A percentile compares a stretch with the other conserved stretches of the same genome.
Conservation (phyloP, 495 filamentous ascomycete genomes). For the Barbatosphaeria neglecta region DNA sequence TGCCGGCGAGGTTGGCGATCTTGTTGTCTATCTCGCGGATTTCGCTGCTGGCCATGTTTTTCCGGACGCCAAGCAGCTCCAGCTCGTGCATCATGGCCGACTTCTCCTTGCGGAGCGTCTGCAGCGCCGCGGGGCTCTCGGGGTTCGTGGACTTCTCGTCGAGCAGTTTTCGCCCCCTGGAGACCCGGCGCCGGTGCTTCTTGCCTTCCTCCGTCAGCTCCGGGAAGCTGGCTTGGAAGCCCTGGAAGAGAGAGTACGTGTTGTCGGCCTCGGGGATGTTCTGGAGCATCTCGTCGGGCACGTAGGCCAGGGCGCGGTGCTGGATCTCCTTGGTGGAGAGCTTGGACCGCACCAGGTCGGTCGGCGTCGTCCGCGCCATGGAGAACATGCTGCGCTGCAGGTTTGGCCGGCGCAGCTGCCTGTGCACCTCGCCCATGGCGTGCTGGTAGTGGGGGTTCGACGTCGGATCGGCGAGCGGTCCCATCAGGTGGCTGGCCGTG, state of each 20-base stretch:
- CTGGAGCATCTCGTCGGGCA: conserved; percentile 80
- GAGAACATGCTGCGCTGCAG: conserved; percentile 85
- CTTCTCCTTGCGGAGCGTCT: conserved; percentile 65
- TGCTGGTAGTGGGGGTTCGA: conserved; percentile 60
- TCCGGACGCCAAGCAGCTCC: conserved; percentile 84
- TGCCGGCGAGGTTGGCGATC: conserved; percentile 82
- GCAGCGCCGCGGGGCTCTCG: conserved; percentile 51
- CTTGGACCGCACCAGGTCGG: conserved; percentile 84
- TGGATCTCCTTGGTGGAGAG: conserved; percentile 89
- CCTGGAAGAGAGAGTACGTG: conserved; percentile 87
- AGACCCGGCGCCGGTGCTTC: conserved; percentile 56
- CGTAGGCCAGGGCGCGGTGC: conserved; percentile 76
- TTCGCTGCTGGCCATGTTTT: conserved; percentile 95
- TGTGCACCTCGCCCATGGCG: conserved; percentile 83
- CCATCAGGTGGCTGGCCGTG: conserved; percentile 82
- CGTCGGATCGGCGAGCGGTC: conserved; percentile 49
- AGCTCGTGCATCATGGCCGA: conserved; percentile 64
- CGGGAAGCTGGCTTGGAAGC: conserved; percentile 83
- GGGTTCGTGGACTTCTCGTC: conserved; percentile 43
- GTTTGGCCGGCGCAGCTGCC: conserved; percentile 68
- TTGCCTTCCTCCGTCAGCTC: conserved; percentile 57
- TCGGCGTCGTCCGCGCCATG: conserved; percentile 75
- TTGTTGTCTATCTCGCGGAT: conserved; percentile 96
- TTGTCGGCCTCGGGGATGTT: conserved; percentile 80
- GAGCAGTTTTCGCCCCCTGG: conserved; percentile 63